Conservation (phyloP, 495 filamentous ascomycete genomes). For the Barbatosphaeria neglecta region DNA sequence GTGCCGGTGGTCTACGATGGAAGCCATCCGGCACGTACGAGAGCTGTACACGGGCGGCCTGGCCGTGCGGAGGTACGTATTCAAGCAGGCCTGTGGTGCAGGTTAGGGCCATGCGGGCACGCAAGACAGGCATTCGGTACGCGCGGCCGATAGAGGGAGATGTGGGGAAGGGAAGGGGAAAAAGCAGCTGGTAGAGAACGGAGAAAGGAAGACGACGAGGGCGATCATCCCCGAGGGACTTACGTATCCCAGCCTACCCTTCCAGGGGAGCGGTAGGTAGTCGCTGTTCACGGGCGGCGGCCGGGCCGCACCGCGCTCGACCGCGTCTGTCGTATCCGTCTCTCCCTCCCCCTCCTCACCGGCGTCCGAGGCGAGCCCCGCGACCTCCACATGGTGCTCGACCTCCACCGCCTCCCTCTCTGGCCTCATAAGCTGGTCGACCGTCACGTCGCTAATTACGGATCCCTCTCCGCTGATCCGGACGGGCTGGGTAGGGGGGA, state of each 20-base stretch:
- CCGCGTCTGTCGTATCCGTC: slow-evolving; percentile 19
- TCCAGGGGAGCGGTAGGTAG: slow-evolving; percentile 85
- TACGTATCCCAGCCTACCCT: slow-evolving; percentile 84
- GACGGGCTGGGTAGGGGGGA: background rate
- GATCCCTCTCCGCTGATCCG: background rate
- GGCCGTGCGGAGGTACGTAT: slow-evolving; percentile 80
- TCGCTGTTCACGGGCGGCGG: slow-evolving; percentile 74
- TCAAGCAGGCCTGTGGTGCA: slow-evolving; percentile 62
- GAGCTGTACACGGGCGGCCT: slow-evolving; percentile 86
- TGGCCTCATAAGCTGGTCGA: slow-evolving; percentile 1
- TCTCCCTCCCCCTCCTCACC: slow-evolving; percentile 4
- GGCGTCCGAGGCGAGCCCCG: background rate
- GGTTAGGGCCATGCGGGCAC: no score
- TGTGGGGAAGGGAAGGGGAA: no score
- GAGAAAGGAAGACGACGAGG: no score
- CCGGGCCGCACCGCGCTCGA: slow-evolving; percentile 38
- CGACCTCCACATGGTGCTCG: background rate
- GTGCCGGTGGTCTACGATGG: slow-evolving; percentile 80
- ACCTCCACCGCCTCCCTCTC: slow-evolving; percentile 1
- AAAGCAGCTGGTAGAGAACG: no score
- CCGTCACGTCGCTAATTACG: background rate
- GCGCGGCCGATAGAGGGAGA: no score
- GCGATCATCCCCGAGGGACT: slow-evolving; percentile 19
- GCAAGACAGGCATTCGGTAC: no score
- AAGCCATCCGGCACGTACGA: slow-evolving; percentile 81